Conservation (phyloP, 2,329 filamentous ascomycete genomes). For the Alternaria rosae region DNA sequence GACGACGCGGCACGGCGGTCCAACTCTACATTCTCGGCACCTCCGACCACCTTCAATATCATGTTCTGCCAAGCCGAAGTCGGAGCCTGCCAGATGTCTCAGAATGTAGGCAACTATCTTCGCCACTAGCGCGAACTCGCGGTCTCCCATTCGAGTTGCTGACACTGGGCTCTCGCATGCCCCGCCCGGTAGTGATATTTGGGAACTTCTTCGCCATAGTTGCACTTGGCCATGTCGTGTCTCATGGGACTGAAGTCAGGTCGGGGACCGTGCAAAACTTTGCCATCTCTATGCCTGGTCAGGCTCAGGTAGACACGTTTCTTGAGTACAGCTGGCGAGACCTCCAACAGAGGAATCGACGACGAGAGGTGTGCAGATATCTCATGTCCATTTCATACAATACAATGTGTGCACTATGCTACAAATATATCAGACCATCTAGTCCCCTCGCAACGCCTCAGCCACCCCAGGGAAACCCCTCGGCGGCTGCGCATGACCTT, state of each 20-base stretch:
- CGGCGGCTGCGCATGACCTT: background rate
- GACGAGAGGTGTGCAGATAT: background rate
- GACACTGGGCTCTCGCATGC: background rate
- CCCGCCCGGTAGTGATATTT: background rate
- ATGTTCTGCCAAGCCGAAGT: background rate
- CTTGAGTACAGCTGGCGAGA: background rate
- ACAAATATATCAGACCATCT: background rate
- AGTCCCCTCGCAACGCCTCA: slow-evolving; percentile 12
- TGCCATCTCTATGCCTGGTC: background rate
- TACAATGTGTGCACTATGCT: slow-evolving; percentile 10
- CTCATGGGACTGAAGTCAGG: background rate
- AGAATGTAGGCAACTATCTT: background rate
- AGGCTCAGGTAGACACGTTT: background rate
- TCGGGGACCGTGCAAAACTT: background rate
- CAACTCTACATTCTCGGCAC: background rate
- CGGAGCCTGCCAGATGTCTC: background rate
- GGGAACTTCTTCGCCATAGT: background rate
- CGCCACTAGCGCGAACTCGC: background rate
- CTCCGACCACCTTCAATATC: background rate
- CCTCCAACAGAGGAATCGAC: background rate
- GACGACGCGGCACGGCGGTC: background rate
- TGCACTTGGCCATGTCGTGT: background rate
- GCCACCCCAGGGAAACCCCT: slow-evolving; percentile 12
- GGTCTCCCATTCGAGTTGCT: background rate
- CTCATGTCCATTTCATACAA: slow-evolving; percentile 4